Evolutionary conservation across 495 filamentous ascomycete species (phyloP), one percentile per base, ranked within the genome.

Genomic region (Penicillium roqueforti): DNA sequence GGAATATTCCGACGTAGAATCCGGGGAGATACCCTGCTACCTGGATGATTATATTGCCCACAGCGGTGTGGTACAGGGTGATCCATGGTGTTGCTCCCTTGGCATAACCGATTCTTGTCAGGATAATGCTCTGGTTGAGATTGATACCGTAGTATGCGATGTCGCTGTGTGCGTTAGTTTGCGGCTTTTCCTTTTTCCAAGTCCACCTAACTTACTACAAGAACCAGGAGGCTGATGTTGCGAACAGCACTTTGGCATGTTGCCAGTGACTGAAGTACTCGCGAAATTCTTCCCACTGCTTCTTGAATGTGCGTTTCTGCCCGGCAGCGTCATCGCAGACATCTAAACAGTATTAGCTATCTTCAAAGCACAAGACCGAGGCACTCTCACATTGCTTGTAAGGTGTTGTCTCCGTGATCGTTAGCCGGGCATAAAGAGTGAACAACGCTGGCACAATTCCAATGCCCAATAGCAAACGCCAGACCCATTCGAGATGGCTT

Each of bases 81-180:
- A 63, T 53, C 51, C 59, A 73, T 9, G 70, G 60, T 9, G 56
- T 70, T 16, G 39, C 46, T 9, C 70, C 69, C 3, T 62, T 62
- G 2, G 67, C 61, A 42, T 56, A 70, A 1, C 69, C 69, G 36
- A 73, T 71, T 25, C 57, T 55, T 6, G 40, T 22, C 3, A 72
- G 48, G 6, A 73, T 63, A 16, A 73, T 54, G 16, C 69, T 70
- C 38, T 72, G 68, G 37, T 72, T 72, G 47, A 72, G 67, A 29
- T 72, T 72, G 37, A 68, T 55, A n/a, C 69, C 68, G 36, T 72
- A 72, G 55, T 69, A 71, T 20, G 69, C 68, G 34, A 72, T 67
- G 34, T 72, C 69, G 55, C 60, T 63, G 10, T 19, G 37, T n/a
- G 4, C 26, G 18, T 53, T 25, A 53, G 37, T 26, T 22, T 7